A percentile compares a stretch with the other conserved stretches of the same genome.
phyloP scores from a whole-genome alignment of 495 filamentous ascomycete genomes.

The Gamarada debralockiae region DNA sequence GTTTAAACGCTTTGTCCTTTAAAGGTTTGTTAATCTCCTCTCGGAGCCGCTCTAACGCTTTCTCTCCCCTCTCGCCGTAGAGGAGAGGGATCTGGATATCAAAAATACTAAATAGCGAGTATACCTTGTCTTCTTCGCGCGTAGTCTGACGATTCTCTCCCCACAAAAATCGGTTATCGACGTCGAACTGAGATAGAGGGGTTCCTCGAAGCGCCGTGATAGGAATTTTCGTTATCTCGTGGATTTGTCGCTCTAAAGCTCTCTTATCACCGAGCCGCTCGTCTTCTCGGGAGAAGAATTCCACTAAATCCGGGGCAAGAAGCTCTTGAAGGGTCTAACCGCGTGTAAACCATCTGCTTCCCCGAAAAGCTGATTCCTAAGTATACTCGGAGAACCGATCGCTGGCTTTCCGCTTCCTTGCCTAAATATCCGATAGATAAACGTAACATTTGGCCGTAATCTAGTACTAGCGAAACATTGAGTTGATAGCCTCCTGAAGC shows the following conservation, averaged over 20 bases:
- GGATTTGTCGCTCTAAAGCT: too few species aligned
- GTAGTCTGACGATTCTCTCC: constrained; percentile 26
- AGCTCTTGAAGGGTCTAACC: too few species aligned
- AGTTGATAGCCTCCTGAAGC: too few species aligned
- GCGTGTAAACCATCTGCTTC: too few species aligned
- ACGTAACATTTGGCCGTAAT: too few species aligned
- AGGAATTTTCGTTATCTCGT: constrained; percentile 25
- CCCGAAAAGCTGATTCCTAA: constrained; percentile 8
- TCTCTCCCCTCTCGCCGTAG: constrained; percentile 33
- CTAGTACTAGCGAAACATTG: too few species aligned
- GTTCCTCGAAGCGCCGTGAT: constrained; percentile 14
- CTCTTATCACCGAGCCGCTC: too few species aligned
- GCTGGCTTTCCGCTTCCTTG: constrained; percentile 7
- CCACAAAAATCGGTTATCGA: constrained; percentile 31
- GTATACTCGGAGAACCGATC: constrained; percentile 4
- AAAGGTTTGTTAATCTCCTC: too few species aligned
- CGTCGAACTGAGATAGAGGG: constrained; percentile 12
- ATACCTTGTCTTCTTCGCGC: constrained; percentile 28
- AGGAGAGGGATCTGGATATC: constrained; percentile 10
- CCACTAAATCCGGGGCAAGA: too few species aligned
- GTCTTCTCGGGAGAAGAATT: too few species aligned
- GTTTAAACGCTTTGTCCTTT: constrained; percentile 25
- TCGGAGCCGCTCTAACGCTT: too few species aligned
- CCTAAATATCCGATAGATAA: background rate
- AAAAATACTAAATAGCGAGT: constrained; percentile 7